A percentile compares a stretch with the other conserved stretches of the same genome.
These are phyloP conservation scores for Sanghuangporus baumii DNA, from an alignment of 1,284 basidiomycete species.

Conservation along the genomic window DNA sequence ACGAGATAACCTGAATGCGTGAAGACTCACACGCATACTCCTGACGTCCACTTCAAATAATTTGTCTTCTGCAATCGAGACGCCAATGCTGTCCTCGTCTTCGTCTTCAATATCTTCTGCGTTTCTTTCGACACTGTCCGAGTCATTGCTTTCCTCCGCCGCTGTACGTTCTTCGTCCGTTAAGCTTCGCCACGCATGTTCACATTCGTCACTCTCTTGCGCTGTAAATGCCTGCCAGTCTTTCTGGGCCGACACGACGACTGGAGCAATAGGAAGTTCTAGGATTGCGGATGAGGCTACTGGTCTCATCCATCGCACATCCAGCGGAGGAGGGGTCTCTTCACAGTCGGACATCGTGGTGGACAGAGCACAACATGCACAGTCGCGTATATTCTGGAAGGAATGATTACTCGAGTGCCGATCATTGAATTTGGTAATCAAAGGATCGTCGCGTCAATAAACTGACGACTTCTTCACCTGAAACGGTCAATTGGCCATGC, in stretches of 20 bases:
- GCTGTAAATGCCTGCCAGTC: slow-evolving; percentile 19
- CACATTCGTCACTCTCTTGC: slow-evolving; percentile 16
- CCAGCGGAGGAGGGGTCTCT: slow-evolving; percentile 4
- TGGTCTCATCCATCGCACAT: slow-evolving; percentile 21
- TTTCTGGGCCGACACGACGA: slow-evolving; percentile 11
- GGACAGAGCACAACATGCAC: neutral
- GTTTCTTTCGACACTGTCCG: slow-evolving; percentile 2
- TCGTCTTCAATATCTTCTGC: slow-evolving; percentile 19
- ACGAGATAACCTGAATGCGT: neutral
- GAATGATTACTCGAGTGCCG: neutral
- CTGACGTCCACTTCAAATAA: slow-evolving; percentile 28
- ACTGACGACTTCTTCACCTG: neutral
- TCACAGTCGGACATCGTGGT: slow-evolving; percentile 9
- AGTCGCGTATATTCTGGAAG: neutral
- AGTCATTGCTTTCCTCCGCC: slow-evolving; percentile 16
- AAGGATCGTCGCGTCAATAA: neutral
- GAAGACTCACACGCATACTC: slow-evolving; percentile 24
- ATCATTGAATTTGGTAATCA: neutral
- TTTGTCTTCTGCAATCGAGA: slow-evolving; percentile 25
- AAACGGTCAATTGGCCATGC: slow-evolving; percentile 1
- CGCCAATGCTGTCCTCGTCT: slow-evolving; percentile 21
- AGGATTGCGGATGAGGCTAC: slow-evolving; percentile 18
- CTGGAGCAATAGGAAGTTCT: slow-evolving; percentile 22
- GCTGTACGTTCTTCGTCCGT: slow-evolving; percentile 25
- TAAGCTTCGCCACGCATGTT: slow-evolving; percentile 23